Base-by-base conservation (phyloP, 2,329 filamentous ascomycete genomes). In the Diaporthe velutina region DNA sequence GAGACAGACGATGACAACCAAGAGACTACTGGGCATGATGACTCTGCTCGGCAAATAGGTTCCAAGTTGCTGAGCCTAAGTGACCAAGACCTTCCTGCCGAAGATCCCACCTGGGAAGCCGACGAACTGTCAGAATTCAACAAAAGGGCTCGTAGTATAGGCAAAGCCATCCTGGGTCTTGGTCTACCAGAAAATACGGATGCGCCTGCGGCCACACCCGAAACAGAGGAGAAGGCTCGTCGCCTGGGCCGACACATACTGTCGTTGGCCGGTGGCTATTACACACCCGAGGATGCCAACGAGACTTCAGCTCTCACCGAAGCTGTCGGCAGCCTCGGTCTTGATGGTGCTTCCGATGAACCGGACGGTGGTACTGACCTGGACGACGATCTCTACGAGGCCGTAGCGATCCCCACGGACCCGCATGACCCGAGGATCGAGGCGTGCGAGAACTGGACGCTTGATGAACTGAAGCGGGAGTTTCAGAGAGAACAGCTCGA, bases 401-500 rank as follows among this genome's bases (percentile, higher is more conserved):
- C 22, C 0, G 13, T 38, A 15, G 68, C 68, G 13, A 71, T 71
- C 12, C 68, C 52, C 28, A 50, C 54, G 10, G 68, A 71, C n/a
- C 68, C 68, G 2, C 38, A 25, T 1, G 68, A 71, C 17, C 38
- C 28, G 2, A 58, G 68, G 33, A 60, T 71, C 8, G 4, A 19
- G 19, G 54, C 22, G 13, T 60, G 68, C 54, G 25, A 71, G 33
- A 7, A 10, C 12, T 71, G 68, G 68, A 25, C 28, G n/a, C 19
- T 71, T 4, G 28, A 40, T 0, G 22, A 58, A 0, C 45, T 71
- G 28, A 60, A 33, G 6, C 13, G 22, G 7, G 52, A 57, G 22
- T 58, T 71, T 4, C 54, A 30, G 28, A 58, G 17, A 15, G 68
- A 71, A 9, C 54, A 42, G 38, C 38, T 71, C 40, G 68, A 71